These are phyloP conservation scores for Calocera cornea DNA, from an alignment of 768 basidiomycete species.

Conservation along the genomic window DNA sequence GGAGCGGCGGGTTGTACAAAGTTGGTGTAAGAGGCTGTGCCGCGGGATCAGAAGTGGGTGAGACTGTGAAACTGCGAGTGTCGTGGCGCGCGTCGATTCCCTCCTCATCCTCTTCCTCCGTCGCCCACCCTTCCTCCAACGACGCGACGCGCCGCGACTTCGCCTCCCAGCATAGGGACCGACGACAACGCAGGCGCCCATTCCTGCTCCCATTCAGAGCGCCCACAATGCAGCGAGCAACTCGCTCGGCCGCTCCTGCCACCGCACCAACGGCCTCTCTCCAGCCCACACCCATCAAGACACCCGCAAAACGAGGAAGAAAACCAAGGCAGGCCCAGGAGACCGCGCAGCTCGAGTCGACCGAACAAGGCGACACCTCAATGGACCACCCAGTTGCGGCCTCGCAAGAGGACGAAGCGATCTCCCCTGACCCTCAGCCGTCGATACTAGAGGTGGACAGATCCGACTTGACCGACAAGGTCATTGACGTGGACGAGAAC, in stretches of 20 bases:
- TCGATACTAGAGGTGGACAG: not conserved
- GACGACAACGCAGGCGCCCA: not conserved
- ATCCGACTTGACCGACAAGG: slow-evolving; percentile 21
- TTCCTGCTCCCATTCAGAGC: not conserved
- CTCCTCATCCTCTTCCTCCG: slow-evolving; percentile 1
- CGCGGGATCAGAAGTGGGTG: not conserved
- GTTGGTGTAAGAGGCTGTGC: not conserved
- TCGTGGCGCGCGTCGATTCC: not conserved
- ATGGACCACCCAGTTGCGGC: slow-evolving; percentile 16
- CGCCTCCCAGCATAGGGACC: not conserved
- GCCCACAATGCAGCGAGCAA: slow-evolving; percentile 55
- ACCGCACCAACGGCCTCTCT: not conserved
- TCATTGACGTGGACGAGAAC: slow-evolving; percentile 25
- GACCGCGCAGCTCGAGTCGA: not conserved
- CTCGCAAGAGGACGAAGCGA: slow-evolving; percentile 24
- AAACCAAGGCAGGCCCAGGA: not conserved
- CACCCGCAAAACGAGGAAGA: not conserved
- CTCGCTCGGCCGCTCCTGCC: slow-evolving; percentile 39
- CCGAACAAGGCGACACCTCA: not conserved
- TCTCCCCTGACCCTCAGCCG: slow-evolving; percentile 14
- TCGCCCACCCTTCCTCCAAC: slow-evolving; percentile 7
- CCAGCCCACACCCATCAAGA: not conserved
- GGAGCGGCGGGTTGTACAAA: too few relatives aligned
- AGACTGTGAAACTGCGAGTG: not conserved
- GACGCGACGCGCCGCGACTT: slow-evolving; percentile 7